A percentile compares a stretch with the other conserved stretches of the same genome.
These are phyloP conservation scores for Verruconis gallopava DNA, from an alignment of 2,329 filamentous ascomycete genomes.

Conservation along the genomic window DNA sequence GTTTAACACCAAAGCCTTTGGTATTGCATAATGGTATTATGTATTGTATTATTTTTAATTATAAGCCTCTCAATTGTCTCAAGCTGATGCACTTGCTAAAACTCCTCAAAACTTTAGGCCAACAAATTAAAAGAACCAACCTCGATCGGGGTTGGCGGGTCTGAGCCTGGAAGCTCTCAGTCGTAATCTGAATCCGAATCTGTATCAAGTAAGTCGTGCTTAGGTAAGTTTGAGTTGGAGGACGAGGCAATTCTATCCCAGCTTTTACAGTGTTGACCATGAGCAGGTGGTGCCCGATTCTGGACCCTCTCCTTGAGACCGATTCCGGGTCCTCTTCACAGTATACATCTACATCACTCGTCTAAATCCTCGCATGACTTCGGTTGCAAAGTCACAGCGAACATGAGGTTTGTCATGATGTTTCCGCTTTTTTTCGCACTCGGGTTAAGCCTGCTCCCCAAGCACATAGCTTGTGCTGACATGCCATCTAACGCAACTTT, in stretches of 20 bases:
- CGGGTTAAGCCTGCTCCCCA: constrained; percentile 1
- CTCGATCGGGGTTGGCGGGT: neutral
- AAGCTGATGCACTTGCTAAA: constrained; percentile 3
- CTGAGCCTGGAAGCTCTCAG: constrained; percentile 1
- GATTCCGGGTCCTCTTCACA: neutral
- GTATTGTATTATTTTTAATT: constrained; percentile 1
- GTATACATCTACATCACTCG: neutral
- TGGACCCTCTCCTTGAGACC: neutral
- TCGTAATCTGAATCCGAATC: constrained; percentile 1
- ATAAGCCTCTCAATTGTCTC: constrained; percentile 2
- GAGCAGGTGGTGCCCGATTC: constrained; percentile 1
- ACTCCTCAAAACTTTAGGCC: neutral
- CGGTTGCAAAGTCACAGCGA: neutral
- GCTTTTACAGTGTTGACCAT: constrained; percentile 5
- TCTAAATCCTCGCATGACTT: neutral
- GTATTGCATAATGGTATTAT: constrained; percentile 2
- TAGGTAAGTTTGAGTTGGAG: neutral
- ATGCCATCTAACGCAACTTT: constrained; percentile 1
- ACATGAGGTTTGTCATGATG: neutral
- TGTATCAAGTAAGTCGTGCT: neutral
- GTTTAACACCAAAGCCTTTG: constrained; percentile 4
- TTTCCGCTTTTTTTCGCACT: constrained; percentile 1
- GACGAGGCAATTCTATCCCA: neutral
- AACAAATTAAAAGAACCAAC: neutral
- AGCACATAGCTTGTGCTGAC: neutral